Evolutionary conservation across 306 rosid genomes (phyloP), one percentile per base, ranked within the genome.

Genomic region (Cotoneaster glaucophyllus): DNA sequence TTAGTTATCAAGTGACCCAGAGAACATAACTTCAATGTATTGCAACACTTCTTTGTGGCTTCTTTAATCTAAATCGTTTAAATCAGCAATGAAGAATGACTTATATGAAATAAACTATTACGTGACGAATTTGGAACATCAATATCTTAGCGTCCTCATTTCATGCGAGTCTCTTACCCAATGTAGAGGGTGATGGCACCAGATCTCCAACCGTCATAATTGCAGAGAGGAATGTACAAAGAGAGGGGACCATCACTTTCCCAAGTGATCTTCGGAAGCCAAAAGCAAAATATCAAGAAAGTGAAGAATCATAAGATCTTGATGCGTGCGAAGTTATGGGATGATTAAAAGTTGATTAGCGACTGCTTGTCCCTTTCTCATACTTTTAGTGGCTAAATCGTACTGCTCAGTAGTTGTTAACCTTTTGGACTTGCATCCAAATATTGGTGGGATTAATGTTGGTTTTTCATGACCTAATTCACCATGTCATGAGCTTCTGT

Each of bases 201-300:
- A 86, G 90, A 73, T 83, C 66, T 86, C 89, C 93, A 87, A 88
- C 88, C 79, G 45, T 84, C 66, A 79, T 76, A 59, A 70, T 79
- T 75, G 70, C 64, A 64, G 61, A 54, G 59, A 41, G 62, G 73
- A 79, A 75, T 39, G 89, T 86, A 53, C 76, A 81, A 87, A 64
- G 17, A 19, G 74, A 71, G 79, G 72, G 74, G 79, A 56, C 87
- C 87, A 87, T 62, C 78, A 4, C 78, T 77, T 70, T 74, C 71
- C 83, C 85, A 82, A 79, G 86, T 75, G 93, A 67, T 15, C 44
- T 62, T 78, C 14, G 67, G 70, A 76, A 70, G 56, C 54, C 74
- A 73, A 72, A 85, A 83, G 78, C 52, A 73, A 65, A 44, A 65
- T 29, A 77, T 44, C 65, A 62, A 50, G 44, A 41, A 54, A 58